phyloP scores from a whole-genome alignment of 257 asterid species.

The Jasminum sambac region DNA sequence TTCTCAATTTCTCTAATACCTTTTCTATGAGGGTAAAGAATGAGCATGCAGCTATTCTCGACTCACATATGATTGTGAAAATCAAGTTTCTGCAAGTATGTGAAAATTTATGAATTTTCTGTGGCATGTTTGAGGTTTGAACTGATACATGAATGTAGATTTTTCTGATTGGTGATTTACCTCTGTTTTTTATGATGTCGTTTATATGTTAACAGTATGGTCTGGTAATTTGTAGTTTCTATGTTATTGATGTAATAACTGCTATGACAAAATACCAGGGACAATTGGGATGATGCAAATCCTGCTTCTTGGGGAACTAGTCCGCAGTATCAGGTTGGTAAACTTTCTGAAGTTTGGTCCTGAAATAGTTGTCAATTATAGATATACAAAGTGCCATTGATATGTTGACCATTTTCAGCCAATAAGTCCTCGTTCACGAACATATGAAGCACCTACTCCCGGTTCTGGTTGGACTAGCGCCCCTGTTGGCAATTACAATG shows the following conservation, averaged over 20 bases:
- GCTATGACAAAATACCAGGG: constrained; percentile 53
- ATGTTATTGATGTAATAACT: constrained; percentile 21
- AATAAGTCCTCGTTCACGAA: constrained; percentile 79
- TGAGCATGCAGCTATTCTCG: background rate
- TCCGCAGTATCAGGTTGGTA: constrained; percentile 84
- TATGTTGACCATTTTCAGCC: constrained; percentile 51
- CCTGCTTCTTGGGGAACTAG: constrained; percentile 98
- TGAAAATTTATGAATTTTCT: background rate
- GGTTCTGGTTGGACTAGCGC: constrained; percentile 85
- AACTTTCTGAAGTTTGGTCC: constrained; percentile 6
- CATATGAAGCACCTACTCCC: constrained; percentile 98
- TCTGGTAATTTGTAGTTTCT: constrained; percentile 7
- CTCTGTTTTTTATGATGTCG: background rate
- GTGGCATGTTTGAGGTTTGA: background rate
- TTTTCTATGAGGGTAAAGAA: background rate
- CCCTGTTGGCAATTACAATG: constrained; percentile 58
- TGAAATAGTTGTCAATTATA: background rate
- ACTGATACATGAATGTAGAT: constrained; percentile 4
- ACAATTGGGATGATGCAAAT: constrained; percentile 92
- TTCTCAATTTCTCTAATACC: background rate
- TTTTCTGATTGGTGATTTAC: constrained; percentile 1
- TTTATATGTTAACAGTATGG: background rate
- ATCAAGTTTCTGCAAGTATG: background rate
- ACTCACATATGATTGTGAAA: background rate
- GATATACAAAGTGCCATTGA: background rate